Percentiles rank a stretch among this genome's conserved stretches.
Evolutionary conservation across 768 basidiomycete genomes (phyloP).

Genomic region (Naganishia friedmannii): DNA sequence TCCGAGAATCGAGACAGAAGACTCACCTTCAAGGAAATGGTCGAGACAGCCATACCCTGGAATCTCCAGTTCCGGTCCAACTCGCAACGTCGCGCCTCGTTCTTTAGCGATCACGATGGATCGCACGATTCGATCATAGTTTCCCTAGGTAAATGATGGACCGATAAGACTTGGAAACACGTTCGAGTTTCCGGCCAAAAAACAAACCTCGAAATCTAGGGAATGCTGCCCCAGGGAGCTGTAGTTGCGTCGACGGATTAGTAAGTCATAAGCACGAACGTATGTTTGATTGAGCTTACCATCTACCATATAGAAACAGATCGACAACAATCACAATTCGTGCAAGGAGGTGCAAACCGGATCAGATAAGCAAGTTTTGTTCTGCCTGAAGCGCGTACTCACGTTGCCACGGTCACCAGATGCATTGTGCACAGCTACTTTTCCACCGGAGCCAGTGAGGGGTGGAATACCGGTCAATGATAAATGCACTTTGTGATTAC

Average conservation of each 20-base stretch:
- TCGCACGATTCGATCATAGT: constrained; percentile 80
- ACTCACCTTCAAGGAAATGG: constrained; percentile 88
- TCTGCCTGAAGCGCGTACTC: constrained; percentile 44
- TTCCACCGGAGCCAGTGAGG: not conserved
- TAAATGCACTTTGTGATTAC: no score
- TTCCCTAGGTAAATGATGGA: constrained; percentile 67
- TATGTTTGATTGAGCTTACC: constrained; percentile 33
- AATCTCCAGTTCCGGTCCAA: constrained; percentile 95
- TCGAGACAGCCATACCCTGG: constrained; percentile 98
- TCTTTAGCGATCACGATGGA: constrained; percentile 86
- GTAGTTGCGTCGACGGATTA: not conserved
- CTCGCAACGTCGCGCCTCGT: constrained; percentile 81
- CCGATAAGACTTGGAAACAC: not conserved
- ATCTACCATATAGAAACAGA: constrained; percentile 32
- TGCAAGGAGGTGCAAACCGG: not conserved
- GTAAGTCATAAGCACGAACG: constrained; percentile 1
- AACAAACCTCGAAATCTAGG: constrained; percentile 78
- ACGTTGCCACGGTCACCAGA: constrained; percentile 85
- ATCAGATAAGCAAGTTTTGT: not conserved
- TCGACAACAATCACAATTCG: constrained; percentile 1
- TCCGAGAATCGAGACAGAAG: not conserved
- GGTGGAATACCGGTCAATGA: no score
- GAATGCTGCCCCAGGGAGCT: constrained; percentile 98
- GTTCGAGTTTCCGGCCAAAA: not conserved
- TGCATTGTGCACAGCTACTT: constrained; percentile 53